Evolutionary conservation across 1,284 basidiomycete genomes (phyloP).

Genomic region (Ceratobasidium sp.): DNA sequence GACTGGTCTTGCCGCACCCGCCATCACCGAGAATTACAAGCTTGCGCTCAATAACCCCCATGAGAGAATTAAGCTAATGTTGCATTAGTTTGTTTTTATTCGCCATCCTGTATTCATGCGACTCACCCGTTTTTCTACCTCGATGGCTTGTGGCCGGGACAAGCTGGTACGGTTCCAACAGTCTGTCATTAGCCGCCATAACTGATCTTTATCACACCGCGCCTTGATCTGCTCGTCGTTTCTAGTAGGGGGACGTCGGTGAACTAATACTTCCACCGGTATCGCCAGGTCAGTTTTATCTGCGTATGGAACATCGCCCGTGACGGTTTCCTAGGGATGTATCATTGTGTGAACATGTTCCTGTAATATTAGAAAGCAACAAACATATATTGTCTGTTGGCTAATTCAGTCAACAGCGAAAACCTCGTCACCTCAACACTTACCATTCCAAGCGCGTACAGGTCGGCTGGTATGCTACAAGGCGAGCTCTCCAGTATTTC

Average conservation of each 20-base stretch:
- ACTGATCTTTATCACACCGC: neutral
- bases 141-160: neutral
- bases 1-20: conserved; percentile 87
- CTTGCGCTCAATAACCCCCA: conserved; percentile 68
- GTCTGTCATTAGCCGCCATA: neutral
- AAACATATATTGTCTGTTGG: neutral
- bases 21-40: conserved; percentile 85
- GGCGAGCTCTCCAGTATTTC: neutral
- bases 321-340: neutral
- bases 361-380: neutral
- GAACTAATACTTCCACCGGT: neutral
- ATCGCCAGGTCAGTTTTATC: neutral
- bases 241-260: neutral
- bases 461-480: neutral
- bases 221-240: neutral
- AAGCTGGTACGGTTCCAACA: neutral
- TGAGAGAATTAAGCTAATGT: too few species aligned
- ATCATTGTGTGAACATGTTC: neutral
- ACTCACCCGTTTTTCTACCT: neutral
- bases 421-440: neutral
- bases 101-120: too few species aligned
- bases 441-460: neutral
- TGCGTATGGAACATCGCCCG: conserved; percentile 3
- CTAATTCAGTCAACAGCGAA: neutral
- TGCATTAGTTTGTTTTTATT: too few species aligned